Evolutionary conservation across 75 land plant genomes (phyloP).

Genomic region (Azolla pinnata): DNA sequence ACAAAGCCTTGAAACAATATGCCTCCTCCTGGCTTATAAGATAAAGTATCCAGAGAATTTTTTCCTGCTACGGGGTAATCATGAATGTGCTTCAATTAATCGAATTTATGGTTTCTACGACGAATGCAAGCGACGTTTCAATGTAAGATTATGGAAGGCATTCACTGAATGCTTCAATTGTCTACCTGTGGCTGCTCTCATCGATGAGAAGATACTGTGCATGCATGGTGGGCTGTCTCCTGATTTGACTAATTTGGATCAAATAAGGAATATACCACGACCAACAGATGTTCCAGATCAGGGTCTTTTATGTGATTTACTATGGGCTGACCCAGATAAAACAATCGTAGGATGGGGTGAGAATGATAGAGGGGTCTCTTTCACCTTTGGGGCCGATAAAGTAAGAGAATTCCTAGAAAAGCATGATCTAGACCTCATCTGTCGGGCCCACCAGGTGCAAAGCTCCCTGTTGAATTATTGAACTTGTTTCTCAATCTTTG

Average conservation of each 20-base stretch:
- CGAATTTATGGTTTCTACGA: conserved; percentile 50
- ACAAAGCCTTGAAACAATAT: conserved; percentile 48
- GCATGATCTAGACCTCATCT: conserved; percentile 46
- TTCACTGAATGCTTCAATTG: conserved; percentile 54
- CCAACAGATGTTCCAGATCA: conserved; percentile 47
- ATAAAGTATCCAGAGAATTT: conserved; percentile 45
- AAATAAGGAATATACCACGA: conserved; percentile 24
- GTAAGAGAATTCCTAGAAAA: conserved; percentile 28
- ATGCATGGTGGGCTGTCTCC: conserved; percentile 56
- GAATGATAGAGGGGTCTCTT: too few species aligned
- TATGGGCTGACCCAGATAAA: conserved; percentile 46
- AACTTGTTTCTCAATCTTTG: too few species aligned
- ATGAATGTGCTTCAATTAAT: conserved; percentile 51
- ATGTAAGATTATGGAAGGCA: conserved; percentile 43
- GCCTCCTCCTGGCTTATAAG: conserved; percentile 43
- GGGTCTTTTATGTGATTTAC: conserved; percentile 42
- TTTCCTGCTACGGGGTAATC: conserved; percentile 44
- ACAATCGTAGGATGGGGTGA: conserved; percentile 28
- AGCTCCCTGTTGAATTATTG: too few species aligned
- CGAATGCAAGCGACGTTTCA: conserved; percentile 49
- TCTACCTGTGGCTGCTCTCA: conserved; percentile 42
- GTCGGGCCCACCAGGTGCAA: conserved; percentile 44
- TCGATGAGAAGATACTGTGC: conserved; percentile 48
- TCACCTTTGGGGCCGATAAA: conserved; percentile 35
- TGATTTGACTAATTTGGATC: conserved; percentile 35